Conservation (phyloP, 1,284 basidiomycete species). For the Volvariella volvacea region DNA sequence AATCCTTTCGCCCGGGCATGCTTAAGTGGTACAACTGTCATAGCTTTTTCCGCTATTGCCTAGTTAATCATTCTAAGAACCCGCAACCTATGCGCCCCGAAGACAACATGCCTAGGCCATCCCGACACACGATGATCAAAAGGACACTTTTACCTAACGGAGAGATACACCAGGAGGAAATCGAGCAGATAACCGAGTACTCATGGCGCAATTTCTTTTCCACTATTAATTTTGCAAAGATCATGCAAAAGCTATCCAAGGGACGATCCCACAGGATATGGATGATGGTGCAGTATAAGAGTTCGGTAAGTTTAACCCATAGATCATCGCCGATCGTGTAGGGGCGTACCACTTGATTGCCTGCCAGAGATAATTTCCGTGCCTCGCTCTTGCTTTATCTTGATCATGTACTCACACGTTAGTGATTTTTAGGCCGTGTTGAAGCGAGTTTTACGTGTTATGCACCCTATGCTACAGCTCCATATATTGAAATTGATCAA, state of each 20-base stretch:
- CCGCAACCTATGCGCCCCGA: conserved; percentile 45
- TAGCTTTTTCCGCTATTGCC: conserved; percentile 97
- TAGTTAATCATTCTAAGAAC: conserved; percentile 63
- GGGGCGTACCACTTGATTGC: neutral
- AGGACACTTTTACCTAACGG: conserved; percentile 59
- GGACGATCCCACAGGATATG: conserved; percentile 91
- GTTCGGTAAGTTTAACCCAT: conserved; percentile 58
- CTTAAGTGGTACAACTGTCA: neutral
- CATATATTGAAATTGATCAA: conserved; percentile 98
- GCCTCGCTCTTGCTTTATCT: too few relatives aligned
- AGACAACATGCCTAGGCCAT: conserved; percentile 52
- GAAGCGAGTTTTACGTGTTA: conserved; percentile 90
- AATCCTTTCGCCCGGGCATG: conserved; percentile 3
- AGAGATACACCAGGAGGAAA: conserved; percentile 72
- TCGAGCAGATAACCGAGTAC: conserved; percentile 89
- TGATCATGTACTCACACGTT: too few relatives aligned
- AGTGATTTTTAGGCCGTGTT: conserved; percentile 67
- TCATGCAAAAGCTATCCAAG: conserved; percentile 98
- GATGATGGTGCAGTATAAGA: conserved; percentile 98
- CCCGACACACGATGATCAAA: conserved; percentile 50
- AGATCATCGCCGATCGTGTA: neutral
- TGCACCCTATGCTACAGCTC: conserved; percentile 90
- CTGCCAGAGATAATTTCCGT: too few relatives aligned
- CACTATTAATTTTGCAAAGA: conserved; percentile 96
- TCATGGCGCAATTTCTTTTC: conserved; percentile 99